Base-by-base conservation (phyloP, 495 filamentous ascomycete species). In the Aspergillus carlsbadensis region DNA sequence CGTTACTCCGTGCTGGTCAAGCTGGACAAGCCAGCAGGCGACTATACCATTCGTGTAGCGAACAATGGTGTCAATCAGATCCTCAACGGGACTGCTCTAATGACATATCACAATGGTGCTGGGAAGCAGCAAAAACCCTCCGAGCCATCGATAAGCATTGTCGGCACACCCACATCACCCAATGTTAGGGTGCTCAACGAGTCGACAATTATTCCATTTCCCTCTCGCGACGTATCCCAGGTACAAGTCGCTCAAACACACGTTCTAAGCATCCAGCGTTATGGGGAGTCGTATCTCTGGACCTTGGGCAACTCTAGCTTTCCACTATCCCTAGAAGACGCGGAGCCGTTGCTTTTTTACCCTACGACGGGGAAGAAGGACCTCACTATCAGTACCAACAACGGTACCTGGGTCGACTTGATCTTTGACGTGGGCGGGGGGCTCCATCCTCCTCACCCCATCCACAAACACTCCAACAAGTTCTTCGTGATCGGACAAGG, bases 401-500 rank as follows among this genome's bases (percentile, higher is more conserved):
- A 84, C 52, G 70, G 72, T 36, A 77, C 76, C 13, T 86, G 83
- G 81, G 68, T 86, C 6, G 83, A 86, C 57, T 43, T 86, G n/a
- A 69, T 86, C 35, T 66, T 84, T 34, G 63, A 72, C 35, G 65
- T 71, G 1, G 46, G 55, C 10, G 60, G 64, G 1, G 61, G 71
- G 7, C 53, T 76, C 5, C 64, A 72, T 46, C 70, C 76, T 0
- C 65, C 76, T 34, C 84, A 87, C 52, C 78, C 80, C 0, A 80
- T 87, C 47, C 84, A 87, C 68, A 86, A 86, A 61, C 84, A 87
- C 65, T 79, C 76, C 18, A 86, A 80, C 64, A 85, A 84, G 54
- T 78, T 72, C 52, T 84, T 77, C 57, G 65, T 79, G 24, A 79
- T 86, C 52, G 84, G 84, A 1, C 54, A 65, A 33, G 83, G 81